These are phyloP conservation scores for Vicia sativa DNA, from an alignment of 306 rosid genomes.

Conservation along the genomic window DNA sequence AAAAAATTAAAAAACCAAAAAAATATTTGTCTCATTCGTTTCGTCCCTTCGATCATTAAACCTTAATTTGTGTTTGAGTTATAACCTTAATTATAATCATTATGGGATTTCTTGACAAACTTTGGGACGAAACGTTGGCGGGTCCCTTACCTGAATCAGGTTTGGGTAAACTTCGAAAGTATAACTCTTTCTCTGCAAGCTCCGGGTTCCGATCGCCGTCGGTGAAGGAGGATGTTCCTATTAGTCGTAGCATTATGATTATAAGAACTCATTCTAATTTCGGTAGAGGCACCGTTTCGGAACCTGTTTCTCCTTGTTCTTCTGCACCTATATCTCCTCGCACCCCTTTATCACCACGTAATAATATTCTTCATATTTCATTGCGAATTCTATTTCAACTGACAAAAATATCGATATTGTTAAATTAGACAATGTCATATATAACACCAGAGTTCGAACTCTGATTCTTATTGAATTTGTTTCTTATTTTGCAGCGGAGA, in stretches of 20 bases:
- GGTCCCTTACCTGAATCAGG: slow-evolving; percentile 95
- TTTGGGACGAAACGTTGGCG: slow-evolving; percentile 98
- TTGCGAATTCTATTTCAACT: too few relatives aligned
- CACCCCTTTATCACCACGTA: slow-evolving; percentile 74
- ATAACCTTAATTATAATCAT: not conserved
- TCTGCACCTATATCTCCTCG: slow-evolving; percentile 48
- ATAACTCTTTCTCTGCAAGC: slow-evolving; percentile 50
- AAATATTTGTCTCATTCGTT: slow-evolving; percentile 41
- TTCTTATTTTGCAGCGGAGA: slow-evolving; percentile 50
- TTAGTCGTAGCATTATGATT: slow-evolving; percentile 76
- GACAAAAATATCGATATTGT: too few relatives aligned
- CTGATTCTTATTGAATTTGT: too few relatives aligned
- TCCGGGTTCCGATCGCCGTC: slow-evolving; percentile 26
- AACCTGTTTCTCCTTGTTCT: slow-evolving; percentile 52
- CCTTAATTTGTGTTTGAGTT: slow-evolving; percentile 36
- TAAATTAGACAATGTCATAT: too few relatives aligned
- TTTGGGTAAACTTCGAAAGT: slow-evolving; percentile 82
- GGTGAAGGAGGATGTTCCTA: slow-evolving; percentile 37
- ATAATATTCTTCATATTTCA: not conserved
- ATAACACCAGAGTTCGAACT: too few relatives aligned
- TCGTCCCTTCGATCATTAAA: slow-evolving; percentile 47
- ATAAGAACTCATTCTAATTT: slow-evolving; percentile 37
- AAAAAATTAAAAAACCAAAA: not conserved
- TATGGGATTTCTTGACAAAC: slow-evolving; percentile 88
- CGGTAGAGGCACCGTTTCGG: slow-evolving; percentile 32